A percentile compares a stretch with the other conserved stretches of the same genome.
Conservation (phyloP, 345 rosid species). For the Nasturtium officinale region DNA sequence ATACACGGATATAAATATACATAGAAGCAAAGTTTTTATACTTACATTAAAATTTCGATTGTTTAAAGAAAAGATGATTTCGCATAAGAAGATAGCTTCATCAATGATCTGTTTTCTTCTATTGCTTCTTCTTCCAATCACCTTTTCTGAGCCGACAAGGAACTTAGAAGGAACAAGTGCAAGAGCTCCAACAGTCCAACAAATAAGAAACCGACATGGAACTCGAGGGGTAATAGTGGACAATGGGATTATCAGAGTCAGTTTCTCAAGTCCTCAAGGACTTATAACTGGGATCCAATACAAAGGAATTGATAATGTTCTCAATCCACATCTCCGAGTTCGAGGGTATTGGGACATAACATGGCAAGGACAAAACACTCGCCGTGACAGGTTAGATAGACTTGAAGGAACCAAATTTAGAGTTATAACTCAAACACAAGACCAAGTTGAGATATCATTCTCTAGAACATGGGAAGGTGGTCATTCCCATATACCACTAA, state of each 20-base stretch:
- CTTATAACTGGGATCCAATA: slow-evolving; percentile 59
- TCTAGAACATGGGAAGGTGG: slow-evolving; percentile 52
- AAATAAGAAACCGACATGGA: slow-evolving; percentile 26
- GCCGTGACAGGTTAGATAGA: slow-evolving; percentile 45
- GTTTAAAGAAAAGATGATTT: slow-evolving; percentile 15
- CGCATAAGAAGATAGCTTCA: slow-evolving; percentile 21
- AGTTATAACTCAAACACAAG: slow-evolving; percentile 52
- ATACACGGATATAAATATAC: slow-evolving; percentile 25
- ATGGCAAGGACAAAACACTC: slow-evolving; percentile 33
- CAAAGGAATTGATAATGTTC: slow-evolving; percentile 64
- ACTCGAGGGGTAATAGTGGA: slow-evolving; percentile 49
- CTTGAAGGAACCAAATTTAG: slow-evolving; percentile 50
- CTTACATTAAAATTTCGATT: slow-evolving; percentile 19
- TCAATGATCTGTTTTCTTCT: slow-evolving; percentile 17
- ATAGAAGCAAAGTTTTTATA: not conserved
- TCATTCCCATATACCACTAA: slow-evolving; percentile 55
- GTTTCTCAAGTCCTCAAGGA: slow-evolving; percentile 68
- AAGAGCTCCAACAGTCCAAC: slow-evolving; percentile 34
- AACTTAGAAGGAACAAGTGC: slow-evolving; percentile 16
- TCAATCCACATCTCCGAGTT: slow-evolving; percentile 43
- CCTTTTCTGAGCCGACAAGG: slow-evolving; percentile 31
- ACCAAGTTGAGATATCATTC: slow-evolving; percentile 69
- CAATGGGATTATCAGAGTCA: slow-evolving; percentile 71
- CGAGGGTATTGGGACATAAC: slow-evolving; percentile 48
- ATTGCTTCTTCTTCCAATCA: slow-evolving; percentile 31